Base-by-base conservation (phyloP, 23 red algal species). In the Cyanidiococcus yangmingshanensis region DNA sequence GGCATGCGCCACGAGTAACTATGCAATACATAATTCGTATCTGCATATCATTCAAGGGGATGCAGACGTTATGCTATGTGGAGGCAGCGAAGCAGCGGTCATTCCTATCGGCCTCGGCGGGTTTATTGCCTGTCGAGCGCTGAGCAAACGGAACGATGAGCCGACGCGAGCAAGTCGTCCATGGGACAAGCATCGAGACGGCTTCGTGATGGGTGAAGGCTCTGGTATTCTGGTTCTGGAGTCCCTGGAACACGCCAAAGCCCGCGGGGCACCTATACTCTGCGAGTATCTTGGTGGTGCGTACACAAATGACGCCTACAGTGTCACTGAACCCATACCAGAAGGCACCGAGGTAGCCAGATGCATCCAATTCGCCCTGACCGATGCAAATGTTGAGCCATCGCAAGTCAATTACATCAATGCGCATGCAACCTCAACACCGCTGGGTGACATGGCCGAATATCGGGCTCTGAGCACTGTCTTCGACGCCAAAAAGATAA, bases 201-300 rank as follows among this genome's bases (percentile, higher is more conserved):
- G 94, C 35, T 98, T 98, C 77, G 94, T 98, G 0, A 91, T 98
- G 88, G 94, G 94, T 31, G 94, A 98, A 76, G 94, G 94, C 3
- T 79, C 86, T 41, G 94, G 94, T 37, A 34, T 98, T 17, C 75
- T 98, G 40, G 84, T 91, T 3, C 57, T 98, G 25, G 94, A 98
- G 76, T 87, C 83, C 58, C 79, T 98, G 1, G 88, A 98, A 41
- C 94, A 98, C 77, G 94, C 94, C 38, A 40, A 82, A 18, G 45
- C 80, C 24, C 88, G 94, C 40, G 94, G 88, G 36, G 94, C 94
- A 24, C 83, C 88, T 27, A 98, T 98, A 34, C 50, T 98, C 41
- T 81, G 76, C 30, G 94, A 98, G 58, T 98, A 98, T 83, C 38
- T 91, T 32, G 94, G 94, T 37, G 94, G 87, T 35, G 94, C 94